Evolutionary conservation across 495 filamentous ascomycete genomes (phyloP), one percentile per base, ranked within the genome.

Genomic region (Terfezia boudieri): DNA sequence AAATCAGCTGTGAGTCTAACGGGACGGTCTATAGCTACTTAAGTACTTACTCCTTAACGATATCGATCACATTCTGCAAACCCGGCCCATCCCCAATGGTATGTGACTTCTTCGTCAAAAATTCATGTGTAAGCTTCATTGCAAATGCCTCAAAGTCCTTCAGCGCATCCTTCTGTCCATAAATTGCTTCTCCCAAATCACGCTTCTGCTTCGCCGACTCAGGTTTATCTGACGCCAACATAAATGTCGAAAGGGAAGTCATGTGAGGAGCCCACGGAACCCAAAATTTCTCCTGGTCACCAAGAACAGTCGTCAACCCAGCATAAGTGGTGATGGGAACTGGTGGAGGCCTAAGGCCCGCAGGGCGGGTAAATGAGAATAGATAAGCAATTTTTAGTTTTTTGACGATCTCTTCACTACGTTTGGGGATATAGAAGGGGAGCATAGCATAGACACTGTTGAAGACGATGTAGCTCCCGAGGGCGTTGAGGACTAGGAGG

Each of bases 401-500:
- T 8, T 59, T 60, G 35, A 81, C 58, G 14, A 79, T 77, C 36
- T 69, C 68, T 36, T 67, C 57, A 67, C 76, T 79, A 56, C 74
- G 71, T 2, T 64, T 58, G 2, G 77, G 75, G n/a, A 74, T 70
- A 14, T 74, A 76, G 48, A 82, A 63, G 0, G 79, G 79, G 14
- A 60, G 61, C 61, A 63, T 58, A 5, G 52, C 61, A 17, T 60
- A 64, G 4, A 60, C 54, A 7, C 57, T 61, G 56, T 80, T 69
- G 11, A 70, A 72, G 37, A 68, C 59, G 68, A 79, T 76, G 53
- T 77, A 71, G 35, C 73, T 68, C 1, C 79, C 79, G 58, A 82
- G 78, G 4, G 76, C 77, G 35, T 73, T 71, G 20, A 79, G 61
- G 54, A 78, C 71, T 11, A 82, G 69, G 55, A 80, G 79, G 60